Base-by-base conservation (phyloP, 352 stramenopile genomes). In the Globisporangium lucens region DNA sequence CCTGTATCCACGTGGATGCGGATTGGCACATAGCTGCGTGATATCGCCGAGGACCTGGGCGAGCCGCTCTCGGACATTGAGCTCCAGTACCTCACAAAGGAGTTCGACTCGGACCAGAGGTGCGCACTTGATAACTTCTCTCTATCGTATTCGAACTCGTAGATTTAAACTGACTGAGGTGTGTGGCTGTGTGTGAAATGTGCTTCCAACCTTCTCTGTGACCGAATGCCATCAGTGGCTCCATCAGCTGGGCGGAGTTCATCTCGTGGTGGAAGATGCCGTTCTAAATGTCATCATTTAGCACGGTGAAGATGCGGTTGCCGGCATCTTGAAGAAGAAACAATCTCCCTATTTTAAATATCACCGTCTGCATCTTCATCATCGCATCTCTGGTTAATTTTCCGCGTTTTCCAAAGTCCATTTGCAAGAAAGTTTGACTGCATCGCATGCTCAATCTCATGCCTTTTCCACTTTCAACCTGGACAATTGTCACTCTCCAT, bases 261-360 rank as follows among this genome's bases (percentile, higher is more conserved):
- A 89, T 92, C 70, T 70, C 82, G 63, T 92, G 79, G 82, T 90
- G 84, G 84, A 90, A 91, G 80, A 68, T 83, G 17, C 79, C 82
- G 17, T 90, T 89, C 72, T 90, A 72, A 69, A 2, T 24, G 36
- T 43, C 36, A 10, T 10, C 17, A 8, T 2, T 22, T 30, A 4
- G 10, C 12, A 2, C 8, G 41, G 13, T 4, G 15, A 2, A n/a
- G 15, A 47, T 47, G 15, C 41, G 3, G 41, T 13, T n/a, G 41
- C 36, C 36, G 15, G 36, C 36, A 43, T 43, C 41, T 47, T n/a
- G 41, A n/a, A 47, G 13, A 47, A 47, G 41, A 47, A 47, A 13
- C 13, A 20, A 47, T 47, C 17, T n/a, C 41, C 15, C 15, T 47
- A n/a, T 47, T 47, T n/a, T 47, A 20, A 47, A 47, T 47, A 17